phyloP scores from a whole-genome alignment of 208 protist genomes.

The Leishmania gerbilli region DNA sequence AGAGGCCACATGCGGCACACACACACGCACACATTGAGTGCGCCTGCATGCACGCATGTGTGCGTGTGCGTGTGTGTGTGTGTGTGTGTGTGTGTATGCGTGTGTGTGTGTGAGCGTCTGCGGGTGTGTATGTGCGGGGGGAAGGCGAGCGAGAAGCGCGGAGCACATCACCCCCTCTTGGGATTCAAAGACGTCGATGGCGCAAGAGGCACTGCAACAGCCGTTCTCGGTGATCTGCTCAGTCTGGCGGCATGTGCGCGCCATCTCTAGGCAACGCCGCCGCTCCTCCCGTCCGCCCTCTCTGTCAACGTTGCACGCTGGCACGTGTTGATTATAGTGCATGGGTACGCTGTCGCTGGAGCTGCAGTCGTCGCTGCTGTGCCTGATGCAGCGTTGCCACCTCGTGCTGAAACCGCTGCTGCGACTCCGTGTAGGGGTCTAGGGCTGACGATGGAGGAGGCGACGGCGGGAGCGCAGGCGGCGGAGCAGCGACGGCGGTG shows the following conservation, averaged over 20 bases:
- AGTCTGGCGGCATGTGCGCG: background rate
- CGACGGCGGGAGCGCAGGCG: background rate
- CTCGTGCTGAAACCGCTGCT: background rate
- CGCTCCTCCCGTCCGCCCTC: background rate
- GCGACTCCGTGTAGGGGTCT: background rate
- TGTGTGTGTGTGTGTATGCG: no score
- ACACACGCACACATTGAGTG: no score
- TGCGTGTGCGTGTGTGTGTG: no score
- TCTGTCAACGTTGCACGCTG: background rate
- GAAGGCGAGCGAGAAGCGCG: background rate
- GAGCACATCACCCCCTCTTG: background rate
- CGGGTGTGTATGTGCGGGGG: background rate
- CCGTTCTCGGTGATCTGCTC: no score
- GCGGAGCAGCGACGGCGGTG: background rate
- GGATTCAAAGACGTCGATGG: no score
- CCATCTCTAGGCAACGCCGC: background rate
- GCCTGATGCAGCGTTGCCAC: background rate
- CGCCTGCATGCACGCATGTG: no score
- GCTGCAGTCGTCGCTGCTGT: background rate
- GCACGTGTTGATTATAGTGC: background rate
- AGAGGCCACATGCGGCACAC: no score
- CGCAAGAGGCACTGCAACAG: no score
- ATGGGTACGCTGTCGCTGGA: background rate
- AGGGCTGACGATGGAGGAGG: background rate
- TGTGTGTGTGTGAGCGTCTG: no score